A percentile compares a stretch with the other conserved stretches of the same genome.
Conservation (phyloP, 73 alveolate species). For the Tetrahymena elliotti region DNA sequence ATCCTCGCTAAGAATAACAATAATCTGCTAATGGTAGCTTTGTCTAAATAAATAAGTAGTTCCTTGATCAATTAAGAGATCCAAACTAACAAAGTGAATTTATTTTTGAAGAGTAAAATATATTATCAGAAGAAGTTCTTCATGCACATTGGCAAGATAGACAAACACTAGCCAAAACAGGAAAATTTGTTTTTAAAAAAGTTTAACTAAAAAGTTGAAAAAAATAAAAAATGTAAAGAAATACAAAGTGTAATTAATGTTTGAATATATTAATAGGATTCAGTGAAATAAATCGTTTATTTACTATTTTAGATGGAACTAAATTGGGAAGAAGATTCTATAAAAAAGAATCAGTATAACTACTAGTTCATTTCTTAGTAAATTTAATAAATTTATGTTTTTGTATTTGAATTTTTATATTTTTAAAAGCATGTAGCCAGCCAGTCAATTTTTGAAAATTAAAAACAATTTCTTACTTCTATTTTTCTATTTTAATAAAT, state of each 20-base stretch:
- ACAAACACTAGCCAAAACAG: not conserved
- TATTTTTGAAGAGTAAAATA: not conserved
- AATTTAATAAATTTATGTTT: no score
- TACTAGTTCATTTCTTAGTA: no score
- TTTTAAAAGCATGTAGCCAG: not conserved
- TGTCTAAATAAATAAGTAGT: not conserved
- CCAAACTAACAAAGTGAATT: not conserved
- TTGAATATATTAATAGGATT: no score
- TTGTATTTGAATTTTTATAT: not conserved
- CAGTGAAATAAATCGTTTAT: no score
- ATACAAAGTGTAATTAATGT: not conserved
- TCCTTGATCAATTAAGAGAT: not conserved
- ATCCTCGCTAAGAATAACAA: not conserved
- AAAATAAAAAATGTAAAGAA: not conserved
- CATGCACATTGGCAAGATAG: not conserved
- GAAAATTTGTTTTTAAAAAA: not conserved
- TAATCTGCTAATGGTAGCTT: not conserved
- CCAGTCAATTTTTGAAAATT: not conserved
- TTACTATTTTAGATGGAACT: no score
- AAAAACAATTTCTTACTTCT: not conserved
- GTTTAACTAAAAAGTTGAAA: not conserved
- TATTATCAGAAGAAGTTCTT: not conserved
- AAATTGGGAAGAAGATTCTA: no score
- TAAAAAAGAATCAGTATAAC: no score
- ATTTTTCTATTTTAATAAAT: not conserved